Base-by-base conservation (phyloP, 495 filamentous ascomycete species). In the Xylaria nigripes region DNA sequence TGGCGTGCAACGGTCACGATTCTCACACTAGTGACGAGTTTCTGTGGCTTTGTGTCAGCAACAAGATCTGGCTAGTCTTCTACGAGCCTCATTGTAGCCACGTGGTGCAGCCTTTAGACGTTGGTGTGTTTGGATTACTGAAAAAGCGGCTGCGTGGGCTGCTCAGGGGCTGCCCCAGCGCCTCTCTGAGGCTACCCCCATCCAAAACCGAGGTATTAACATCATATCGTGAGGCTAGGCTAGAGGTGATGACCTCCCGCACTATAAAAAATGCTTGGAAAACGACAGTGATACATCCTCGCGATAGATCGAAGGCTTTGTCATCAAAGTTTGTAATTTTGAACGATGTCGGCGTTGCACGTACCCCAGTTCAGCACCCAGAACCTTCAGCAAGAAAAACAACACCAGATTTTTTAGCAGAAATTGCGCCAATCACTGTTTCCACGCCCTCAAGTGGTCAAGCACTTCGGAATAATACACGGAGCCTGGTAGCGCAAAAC, bases 321-420 rank as follows among this genome's bases (percentile, higher is more conserved):
- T 48, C 30, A 38, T 48, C 46, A 38, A 48, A 48, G 34, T 48
- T 34, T n/a, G 27, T 48, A 3, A 34, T 48, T 4, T 36, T 36
- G 30, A 12, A 48, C 12, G 18, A 48, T 8, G 16, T 25, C 10
- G 30, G 45, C 29, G 19, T 32, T 2, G 23, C 22, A 7, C 43
- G 43, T 5, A 15, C 4, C 23, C 15, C 3, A 9, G 8, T 18
- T 1, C n/a, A 19, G 25, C 8, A 23, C 12, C 13, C n/a, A 12
- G 2, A 10, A 10, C 16, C 19, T 34, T 8, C 25, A 23, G n/a
- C 2, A 10, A 13, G 46, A 15, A 7, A n/a, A 5, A 36, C 2
- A 36, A 48, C 30, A 38, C 46, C 46, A 15, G 29, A 48, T 21
- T 48, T 48, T 38, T 13, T 19, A 3, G 25, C 18, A 3, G 15